Base-by-base conservation (phyloP, 208 protist genomes). In the Crithidia thermophila region DNA sequence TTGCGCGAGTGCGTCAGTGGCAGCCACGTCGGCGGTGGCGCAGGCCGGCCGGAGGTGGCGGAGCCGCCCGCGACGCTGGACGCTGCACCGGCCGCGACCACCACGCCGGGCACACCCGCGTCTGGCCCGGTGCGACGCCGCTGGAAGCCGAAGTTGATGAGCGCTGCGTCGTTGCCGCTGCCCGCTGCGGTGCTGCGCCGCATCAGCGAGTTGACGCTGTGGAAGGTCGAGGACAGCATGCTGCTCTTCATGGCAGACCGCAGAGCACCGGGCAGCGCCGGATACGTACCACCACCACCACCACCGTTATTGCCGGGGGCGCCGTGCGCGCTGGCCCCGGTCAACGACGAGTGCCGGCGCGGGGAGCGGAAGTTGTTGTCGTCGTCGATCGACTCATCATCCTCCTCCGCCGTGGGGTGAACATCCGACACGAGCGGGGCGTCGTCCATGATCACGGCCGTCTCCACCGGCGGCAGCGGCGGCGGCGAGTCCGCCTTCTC, bases 21-120 rank as follows among this genome's bases (percentile, higher is more conserved):
- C 61, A 13, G 47, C 61, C 61, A 67, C 31, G 58, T 28, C 20
- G 43, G 58, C 45, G 58, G 31, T 0, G 16, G 18, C n/a, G n/a
- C n/a, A n/a, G n/a, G n/a, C n/a, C n/a, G n/a, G n/a, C n/a, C n/a
- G n/a, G n/a, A n/a, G n/a, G n/a, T n/a, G n/a, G n/a, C n/a, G n/a
- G n/a, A n/a, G n/a, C n/a, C n/a, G n/a, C n/a, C n/a, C n/a, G n/a
- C n/a, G n/a, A n/a, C n/a, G n/a, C n/a, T n/a, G n/a, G n/a, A n/a
- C n/a, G n/a, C n/a, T n/a, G n/a, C n/a, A n/a, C n/a, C n/a, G n/a
- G n/a, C n/a, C n/a, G n/a, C n/a, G n/a, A n/a, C n/a, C n/a, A n/a
- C n/a, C n/a, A n/a, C n/a, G n/a, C n/a, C n/a, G n/a, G n/a, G n/a
- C n/a, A n/a, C n/a, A n/a, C n/a, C n/a, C n/a, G n/a, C n/a, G n/a